Evolutionary conservation across 2,329 filamentous ascomycete genomes (phyloP), one percentile per base, ranked within the genome.

Genomic region (Colletotrichum ledebouriae): DNA sequence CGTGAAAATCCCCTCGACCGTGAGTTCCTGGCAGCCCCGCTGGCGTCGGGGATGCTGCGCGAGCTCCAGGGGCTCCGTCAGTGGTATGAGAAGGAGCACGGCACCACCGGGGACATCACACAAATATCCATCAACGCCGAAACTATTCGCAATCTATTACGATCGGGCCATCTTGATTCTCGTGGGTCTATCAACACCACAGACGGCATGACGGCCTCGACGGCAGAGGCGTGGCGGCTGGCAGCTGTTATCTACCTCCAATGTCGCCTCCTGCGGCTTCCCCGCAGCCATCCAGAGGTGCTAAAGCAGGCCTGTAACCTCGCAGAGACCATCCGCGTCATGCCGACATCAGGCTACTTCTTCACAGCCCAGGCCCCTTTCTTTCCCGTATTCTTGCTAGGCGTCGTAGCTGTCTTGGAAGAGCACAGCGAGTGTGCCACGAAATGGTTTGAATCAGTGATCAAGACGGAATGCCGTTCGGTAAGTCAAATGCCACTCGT

Each of bases 331-430:
- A 80, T 82, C 17, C 71, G 70, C 3, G 77, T 81, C 7, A 80
- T 82, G 80, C 80, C 80, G 2, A 82, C 80, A 2, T 80, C 78
- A 4, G 80, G 80, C 6, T 72, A 72, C 20, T 72, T 79, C 3
- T 82, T 82, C 56, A 82, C 80, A 9, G 79, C 80, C 1, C 80
- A 82, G 57, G 79, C 80, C 6, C 80, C 80, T 5, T 73, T 82
- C 1, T 75, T 82, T 10, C 80, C 80, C 0, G 79, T 81, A 0
- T 82, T 82, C 50, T 73, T 82, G n/a, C 64, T 82, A 2, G 80
- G 80, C 1, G 63, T 82, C 34, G 69, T 82, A 5, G 76, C 78
- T 9, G 78, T 76, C 6, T 46, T 63, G 2, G 47, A 72, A 7
- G 60, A 72, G 4, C 78, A 81, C 55, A 73, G 63, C 46, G 29